Conservation (phyloP, 176 grass and related monocot genomes). For the Panicum miliaceum region DNA sequence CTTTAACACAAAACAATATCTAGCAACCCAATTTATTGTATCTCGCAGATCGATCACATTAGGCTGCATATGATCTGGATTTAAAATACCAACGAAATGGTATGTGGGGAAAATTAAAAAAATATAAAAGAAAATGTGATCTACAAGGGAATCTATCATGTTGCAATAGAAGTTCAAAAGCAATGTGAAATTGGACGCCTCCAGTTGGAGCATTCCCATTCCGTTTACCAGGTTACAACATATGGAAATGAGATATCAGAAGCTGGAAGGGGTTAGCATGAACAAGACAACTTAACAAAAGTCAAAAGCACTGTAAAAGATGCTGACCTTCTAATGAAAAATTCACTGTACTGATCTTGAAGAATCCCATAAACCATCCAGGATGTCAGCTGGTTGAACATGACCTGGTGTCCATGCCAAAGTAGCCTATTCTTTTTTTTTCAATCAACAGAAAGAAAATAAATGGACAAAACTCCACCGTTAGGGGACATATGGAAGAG, state of each 20-base stretch:
- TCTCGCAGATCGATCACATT: constrained; percentile 7
- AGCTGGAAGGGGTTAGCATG: constrained; percentile 1
- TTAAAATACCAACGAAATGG: neutral
- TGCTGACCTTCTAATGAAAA: constrained; percentile 91
- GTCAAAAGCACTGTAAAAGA: constrained; percentile 26
- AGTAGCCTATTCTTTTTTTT: constrained; percentile 69
- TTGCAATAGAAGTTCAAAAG: constrained; percentile 37
- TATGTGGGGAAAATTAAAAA: neutral
- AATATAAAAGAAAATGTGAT: neutral
- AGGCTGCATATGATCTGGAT: constrained; percentile 11
- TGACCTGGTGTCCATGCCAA: constrained; percentile 99
- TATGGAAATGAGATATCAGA: constrained; percentile 5
- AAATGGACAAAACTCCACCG: constrained; percentile 20
- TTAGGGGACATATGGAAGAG: constrained; percentile 24
- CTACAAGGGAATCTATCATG: neutral
- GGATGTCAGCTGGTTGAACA: constrained; percentile 95
- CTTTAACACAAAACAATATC: constrained; percentile 2
- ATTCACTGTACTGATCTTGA: constrained; percentile 94
- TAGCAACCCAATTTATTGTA: neutral
- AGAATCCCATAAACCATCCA: constrained; percentile 99
- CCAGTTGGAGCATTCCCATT: constrained; percentile 1
- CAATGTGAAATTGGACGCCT: neutral
- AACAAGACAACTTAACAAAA: constrained; percentile 26
- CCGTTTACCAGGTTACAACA: constrained; percentile 9
- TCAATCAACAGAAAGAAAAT: constrained; percentile 37